Base-by-base conservation (phyloP, 2,329 filamentous ascomycete genomes). In the Sclerotinia glacialis region DNA sequence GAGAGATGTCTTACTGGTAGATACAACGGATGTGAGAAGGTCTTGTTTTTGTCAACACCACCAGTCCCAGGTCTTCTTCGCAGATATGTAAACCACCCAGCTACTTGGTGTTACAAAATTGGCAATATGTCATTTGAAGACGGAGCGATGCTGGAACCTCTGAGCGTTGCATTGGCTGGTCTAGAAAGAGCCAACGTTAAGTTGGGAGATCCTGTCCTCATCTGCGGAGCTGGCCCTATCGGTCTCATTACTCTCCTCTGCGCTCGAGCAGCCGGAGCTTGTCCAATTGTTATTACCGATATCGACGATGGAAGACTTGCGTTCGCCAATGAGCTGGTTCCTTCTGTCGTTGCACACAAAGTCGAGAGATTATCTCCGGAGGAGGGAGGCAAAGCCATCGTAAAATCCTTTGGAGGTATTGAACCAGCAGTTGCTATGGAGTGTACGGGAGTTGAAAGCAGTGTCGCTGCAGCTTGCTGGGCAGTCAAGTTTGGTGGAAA, bases 81-180 rank as follows among this genome's bases (percentile, higher is more conserved):
- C 72, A 87, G 94, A 78, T 97, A 97, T 78, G 91, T 97, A 80
- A 96, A 94, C 81, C 94, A 97, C 81, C 93, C 92, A 3, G 93
- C 93, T 26, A 83, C 90, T 60, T 97, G 93, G 93, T 97, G 94
- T 81, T 92, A 97, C 83, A 96, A 96, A 83, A 95, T 98, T 73
- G 92, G 91, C 58, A 82, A 91, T 78, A 93, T 98, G 90, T 90
- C 88, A 65, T 98, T 88, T 76, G 94, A 98, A 81, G 87, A 96
- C 76, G 95, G 94, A 64, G 90, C 93, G 18, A 84, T 97, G 80
- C 82, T 98, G 53, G 95, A 98, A 81, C 94, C 94, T 1, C 83
- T 98, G 62, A 91, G 88, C 72, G 95, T 98, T 6, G 92, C 93
- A 4, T 84, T 98, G 49, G 93, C 94, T 3, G 93, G 91, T 18